Evolutionary conservation across 1,284 basidiomycete species (phyloP).

Genomic region (Porodaedalea pini): DNA sequence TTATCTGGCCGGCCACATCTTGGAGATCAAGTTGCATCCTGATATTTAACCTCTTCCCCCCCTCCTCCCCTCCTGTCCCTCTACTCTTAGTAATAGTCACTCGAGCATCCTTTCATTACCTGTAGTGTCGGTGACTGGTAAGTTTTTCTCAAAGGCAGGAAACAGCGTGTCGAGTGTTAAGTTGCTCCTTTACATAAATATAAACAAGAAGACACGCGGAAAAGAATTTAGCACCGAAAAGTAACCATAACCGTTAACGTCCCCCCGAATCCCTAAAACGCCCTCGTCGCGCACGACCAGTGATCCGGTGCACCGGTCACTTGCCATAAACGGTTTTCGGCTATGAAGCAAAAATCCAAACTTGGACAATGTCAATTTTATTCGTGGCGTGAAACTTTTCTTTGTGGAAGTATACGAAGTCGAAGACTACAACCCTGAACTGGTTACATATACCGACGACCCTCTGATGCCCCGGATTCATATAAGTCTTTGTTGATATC

Average conservation of each 20-base stretch:
- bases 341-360: slow-evolving; percentile 1
- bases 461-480: slow-evolving; percentile 16
- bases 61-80: neutral
- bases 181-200: slow-evolving; percentile 15
- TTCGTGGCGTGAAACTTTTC: slow-evolving; percentile 9
- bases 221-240: slow-evolving; percentile 8
- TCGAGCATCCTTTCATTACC: too few relatives aligned
- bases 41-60: neutral
- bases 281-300: neutral
- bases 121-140: too few relatives aligned
- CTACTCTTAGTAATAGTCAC: too few relatives aligned
- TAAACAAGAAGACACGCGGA: slow-evolving; percentile 1
- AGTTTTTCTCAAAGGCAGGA: slow-evolving; percentile 1
- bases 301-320: slow-evolving; percentile 16
- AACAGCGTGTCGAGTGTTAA: neutral
- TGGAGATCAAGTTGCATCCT: neutral
- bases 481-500: slow-evolving; percentile 10
- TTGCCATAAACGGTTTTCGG: neutral
- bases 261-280: slow-evolving; percentile 12
- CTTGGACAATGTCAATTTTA: slow-evolving; percentile 2
- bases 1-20: neutral
- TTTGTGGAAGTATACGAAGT: slow-evolving; percentile 8
- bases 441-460: slow-evolving; percentile 14
- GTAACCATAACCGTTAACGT: neutral
- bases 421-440: slow-evolving; percentile 15